phyloP scores from a whole-genome alignment of 106 monocot genomes.

The Dendrobium chrysotoxum region DNA sequence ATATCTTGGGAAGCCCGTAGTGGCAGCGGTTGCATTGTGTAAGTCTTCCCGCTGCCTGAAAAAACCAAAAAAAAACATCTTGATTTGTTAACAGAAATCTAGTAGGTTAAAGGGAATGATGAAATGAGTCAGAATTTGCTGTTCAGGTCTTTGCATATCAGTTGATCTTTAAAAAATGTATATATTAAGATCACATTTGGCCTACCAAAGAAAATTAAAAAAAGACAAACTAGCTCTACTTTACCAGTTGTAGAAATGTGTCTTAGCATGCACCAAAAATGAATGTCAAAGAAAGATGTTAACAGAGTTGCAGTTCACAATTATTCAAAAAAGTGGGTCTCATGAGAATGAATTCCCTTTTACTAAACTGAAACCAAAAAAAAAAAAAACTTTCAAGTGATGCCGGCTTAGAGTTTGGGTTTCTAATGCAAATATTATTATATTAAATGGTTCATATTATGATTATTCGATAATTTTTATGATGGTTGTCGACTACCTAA shows the following conservation, averaged over 20 bases:
- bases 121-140: neutral
- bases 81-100: neutral
- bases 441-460: no score
- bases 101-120: neutral
- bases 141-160: neutral
- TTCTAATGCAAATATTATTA: no score
- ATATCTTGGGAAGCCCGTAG: constrained; percentile 79
- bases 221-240: no score
- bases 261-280: neutral
- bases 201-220: neutral
- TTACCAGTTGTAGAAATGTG: neutral
- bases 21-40: constrained; percentile 92
- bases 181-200: neutral
- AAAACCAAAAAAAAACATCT: constrained; percentile 12
- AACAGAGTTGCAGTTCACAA: neutral
- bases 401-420: no score
- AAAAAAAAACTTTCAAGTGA: neutral
- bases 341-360: neutral
- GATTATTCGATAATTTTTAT: no score
- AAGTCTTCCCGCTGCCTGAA: constrained; percentile 95
- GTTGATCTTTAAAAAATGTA: neutral
- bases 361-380: neutral
- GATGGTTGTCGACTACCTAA: no score
- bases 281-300: neutral
- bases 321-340: neutral